Conservation (phyloP, 2,329 filamentous ascomycete genomes). For the Paecilomyces dactylethromorphus region DNA sequence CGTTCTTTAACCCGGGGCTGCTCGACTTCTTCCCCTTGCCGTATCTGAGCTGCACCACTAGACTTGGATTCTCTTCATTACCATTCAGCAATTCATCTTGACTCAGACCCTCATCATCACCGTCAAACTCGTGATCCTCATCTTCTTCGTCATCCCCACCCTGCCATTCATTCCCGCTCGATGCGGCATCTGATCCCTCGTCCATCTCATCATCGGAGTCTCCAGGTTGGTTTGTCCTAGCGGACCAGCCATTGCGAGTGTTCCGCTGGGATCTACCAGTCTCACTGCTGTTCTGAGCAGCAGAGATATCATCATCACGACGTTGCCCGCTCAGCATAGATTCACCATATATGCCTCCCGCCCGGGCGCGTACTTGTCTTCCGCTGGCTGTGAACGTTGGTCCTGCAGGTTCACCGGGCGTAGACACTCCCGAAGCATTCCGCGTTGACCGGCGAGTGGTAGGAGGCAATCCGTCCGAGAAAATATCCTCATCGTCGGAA, state of each 20-base stretch:
- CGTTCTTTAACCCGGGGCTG: constrained; percentile 3
- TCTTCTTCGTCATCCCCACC: constrained; percentile 61
- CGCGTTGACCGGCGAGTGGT: constrained; percentile 54
- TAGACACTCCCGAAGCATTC: constrained; percentile 62
- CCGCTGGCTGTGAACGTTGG: constrained; percentile 75
- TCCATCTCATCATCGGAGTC: constrained; percentile 58
- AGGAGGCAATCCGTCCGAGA: constrained; percentile 57
- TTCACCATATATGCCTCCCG: constrained; percentile 51
- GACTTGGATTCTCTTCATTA: constrained; percentile 49
- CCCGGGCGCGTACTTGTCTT: constrained; percentile 60
- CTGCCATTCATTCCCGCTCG: constrained; percentile 60
- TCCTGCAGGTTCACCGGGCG: constrained; percentile 61
- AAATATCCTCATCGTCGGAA: constrained; percentile 76
- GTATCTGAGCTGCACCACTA: constrained; percentile 66
- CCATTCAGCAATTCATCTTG: constrained; percentile 40
- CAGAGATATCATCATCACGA: constrained; percentile 38
- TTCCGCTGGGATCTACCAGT: constrained; percentile 34
- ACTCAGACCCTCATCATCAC: constrained; percentile 38
- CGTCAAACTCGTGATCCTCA: constrained; percentile 61
- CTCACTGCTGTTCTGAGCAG: constrained; percentile 38
- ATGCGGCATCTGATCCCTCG: constrained; percentile 57
- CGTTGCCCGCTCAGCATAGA: constrained; percentile 50
- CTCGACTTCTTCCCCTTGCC: constrained; percentile 20
- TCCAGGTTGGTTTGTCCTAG: not conserved
- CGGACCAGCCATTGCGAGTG: constrained; percentile 8